Percentiles rank a stretch among this genome's conserved stretches.
These are phyloP conservation scores for Microdochium paspali DNA, from an alignment of 2,329 filamentous ascomycete species.

Conservation along the genomic window DNA sequence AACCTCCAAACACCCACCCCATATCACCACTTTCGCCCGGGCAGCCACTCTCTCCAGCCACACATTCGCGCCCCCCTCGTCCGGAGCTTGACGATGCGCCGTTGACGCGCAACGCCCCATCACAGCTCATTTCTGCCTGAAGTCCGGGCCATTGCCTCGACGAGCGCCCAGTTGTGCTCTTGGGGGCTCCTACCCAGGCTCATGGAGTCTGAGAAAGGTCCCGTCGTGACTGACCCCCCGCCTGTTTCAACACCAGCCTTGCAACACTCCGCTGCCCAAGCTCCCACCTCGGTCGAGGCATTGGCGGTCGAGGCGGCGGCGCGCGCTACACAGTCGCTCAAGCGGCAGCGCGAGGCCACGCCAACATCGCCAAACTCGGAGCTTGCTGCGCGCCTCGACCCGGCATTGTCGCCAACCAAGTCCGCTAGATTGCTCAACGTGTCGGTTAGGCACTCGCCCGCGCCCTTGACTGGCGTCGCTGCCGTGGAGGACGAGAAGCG, in stretches of 20 bases:
- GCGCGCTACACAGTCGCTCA: slow-evolving; percentile 28
- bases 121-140: slow-evolving; percentile 10
- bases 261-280: slow-evolving; percentile 23
- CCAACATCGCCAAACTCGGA: slow-evolving; percentile 26
- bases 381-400: slow-evolving; percentile 18
- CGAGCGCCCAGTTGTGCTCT: slow-evolving; percentile 11
- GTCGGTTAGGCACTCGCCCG: slow-evolving; percentile 30
- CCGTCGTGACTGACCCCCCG: slow-evolving; percentile 42
- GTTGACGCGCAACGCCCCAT: slow-evolving; percentile 19
- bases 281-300: slow-evolving; percentile 28
- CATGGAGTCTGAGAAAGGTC: slow-evolving; percentile 47
- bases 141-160: slow-evolving; percentile 13
- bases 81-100: slow-evolving; percentile 17
- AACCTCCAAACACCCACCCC: background rate
- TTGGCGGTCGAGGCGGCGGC: slow-evolving; percentile 24
- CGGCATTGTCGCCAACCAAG: slow-evolving; percentile 42
- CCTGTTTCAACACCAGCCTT: slow-evolving; percentile 23
- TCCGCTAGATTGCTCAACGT: slow-evolving; percentile 37
- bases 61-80: slow-evolving; percentile 17
- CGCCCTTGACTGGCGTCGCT: slow-evolving; percentile 41
- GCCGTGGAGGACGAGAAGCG: slow-evolving; percentile 44
- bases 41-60: slow-evolving; percentile 25
- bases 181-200: slow-evolving; percentile 10
- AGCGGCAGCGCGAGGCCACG: slow-evolving; percentile 38
- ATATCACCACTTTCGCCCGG: background rate